Conservation (phyloP, 331 rosid genomes). For the Malus hybrid region DNA sequence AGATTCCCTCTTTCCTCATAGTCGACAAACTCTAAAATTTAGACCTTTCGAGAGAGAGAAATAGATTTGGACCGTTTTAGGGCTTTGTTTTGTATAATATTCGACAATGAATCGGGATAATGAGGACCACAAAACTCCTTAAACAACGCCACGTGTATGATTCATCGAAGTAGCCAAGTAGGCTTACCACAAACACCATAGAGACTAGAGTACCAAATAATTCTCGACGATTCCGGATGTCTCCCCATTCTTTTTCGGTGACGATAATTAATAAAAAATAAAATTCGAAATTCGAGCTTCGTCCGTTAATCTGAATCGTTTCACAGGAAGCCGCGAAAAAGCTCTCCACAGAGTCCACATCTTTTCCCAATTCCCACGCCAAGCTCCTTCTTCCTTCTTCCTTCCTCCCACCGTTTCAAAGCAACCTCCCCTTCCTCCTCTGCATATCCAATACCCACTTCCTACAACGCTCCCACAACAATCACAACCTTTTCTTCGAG, state of each 20-base stretch:
- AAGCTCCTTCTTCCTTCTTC: neutral
- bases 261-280: neutral
- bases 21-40: too few species aligned
- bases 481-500: neutral
- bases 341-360: neutral
- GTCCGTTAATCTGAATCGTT: neutral
- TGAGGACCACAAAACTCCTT: neutral
- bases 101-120: too few species aligned
- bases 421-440: neutral
- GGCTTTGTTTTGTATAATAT: too few species aligned
- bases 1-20: too few species aligned
- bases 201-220: neutral
- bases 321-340: neutral
- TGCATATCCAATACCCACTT: neutral
- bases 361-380: slow-evolving; percentile 25
- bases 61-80: too few species aligned
- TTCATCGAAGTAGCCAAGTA: neutral
- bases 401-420: neutral
- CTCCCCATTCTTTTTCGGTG: neutral
- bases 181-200: neutral
- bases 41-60: too few species aligned
- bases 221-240: slow-evolving; percentile 17
- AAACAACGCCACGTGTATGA: slow-evolving; percentile 23
- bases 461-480: neutral
- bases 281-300: neutral